Percentiles rank a stretch among this genome's conserved stretches.
phyloP scores from a whole-genome alignment of 2,329 filamentous ascomycete species.

The Colletotrichum sp. region DNA sequence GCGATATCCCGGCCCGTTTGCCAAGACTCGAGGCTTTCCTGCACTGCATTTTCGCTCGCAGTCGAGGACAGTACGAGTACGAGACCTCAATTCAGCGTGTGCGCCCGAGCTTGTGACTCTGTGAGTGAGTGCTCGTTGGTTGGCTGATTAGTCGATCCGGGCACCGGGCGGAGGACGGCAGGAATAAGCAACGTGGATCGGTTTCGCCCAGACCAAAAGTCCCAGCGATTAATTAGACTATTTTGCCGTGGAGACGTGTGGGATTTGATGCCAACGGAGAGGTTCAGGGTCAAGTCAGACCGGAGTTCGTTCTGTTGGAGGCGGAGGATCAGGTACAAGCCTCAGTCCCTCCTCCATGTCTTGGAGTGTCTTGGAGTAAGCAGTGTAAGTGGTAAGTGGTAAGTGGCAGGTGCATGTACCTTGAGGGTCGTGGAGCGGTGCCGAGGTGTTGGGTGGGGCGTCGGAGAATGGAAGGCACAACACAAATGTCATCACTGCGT shows the following conservation, averaged over 20 bases:
- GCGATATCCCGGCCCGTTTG: neutral
- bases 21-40: neutral
- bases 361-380: neutral
- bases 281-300: neutral
- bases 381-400: neutral
- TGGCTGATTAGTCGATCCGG: neutral
- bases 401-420: neutral
- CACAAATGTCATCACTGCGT: neutral
- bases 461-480: neutral
- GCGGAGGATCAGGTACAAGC: conserved; percentile 1
- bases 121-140: neutral
- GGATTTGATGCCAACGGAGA: neutral
- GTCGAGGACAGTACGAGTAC: neutral
- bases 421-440: neutral
- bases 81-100: neutral
- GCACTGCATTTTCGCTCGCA: neutral
- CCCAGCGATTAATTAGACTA: neutral
- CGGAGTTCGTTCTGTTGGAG: neutral
- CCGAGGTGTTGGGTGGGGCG: neutral
- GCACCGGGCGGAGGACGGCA: neutral
- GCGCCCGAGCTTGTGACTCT: neutral
- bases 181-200: conserved; percentile 11
- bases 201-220: neutral
- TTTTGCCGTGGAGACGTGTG: neutral
- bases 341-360: neutral